A percentile compares a stretch with the other conserved stretches of the same genome.
These are phyloP conservation scores for Salix caprea DNA, from an alignment of 345 rosid genomes.

Conservation along the genomic window DNA sequence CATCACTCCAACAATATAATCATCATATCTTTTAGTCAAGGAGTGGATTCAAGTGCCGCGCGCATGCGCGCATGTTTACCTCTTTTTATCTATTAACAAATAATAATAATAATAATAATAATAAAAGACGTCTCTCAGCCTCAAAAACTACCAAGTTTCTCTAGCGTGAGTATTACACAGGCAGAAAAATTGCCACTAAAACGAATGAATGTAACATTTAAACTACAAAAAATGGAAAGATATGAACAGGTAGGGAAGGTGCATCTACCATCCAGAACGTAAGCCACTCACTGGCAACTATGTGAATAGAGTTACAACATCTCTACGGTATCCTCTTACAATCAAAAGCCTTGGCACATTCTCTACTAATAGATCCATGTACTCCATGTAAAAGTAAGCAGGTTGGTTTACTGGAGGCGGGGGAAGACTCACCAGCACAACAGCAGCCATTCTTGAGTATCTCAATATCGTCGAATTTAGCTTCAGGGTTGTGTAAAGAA, in stretches of 20 bases:
- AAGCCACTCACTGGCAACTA: constrained; percentile 26
- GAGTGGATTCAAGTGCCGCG: too few relatives aligned
- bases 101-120: too few relatives aligned
- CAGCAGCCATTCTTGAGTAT: constrained; percentile 86
- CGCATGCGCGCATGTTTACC: too few relatives aligned
- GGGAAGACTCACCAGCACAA: constrained; percentile 84
- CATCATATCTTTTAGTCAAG: too few relatives aligned
- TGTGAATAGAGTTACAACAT: constrained; percentile 94
- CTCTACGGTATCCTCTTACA: constrained; percentile 96
- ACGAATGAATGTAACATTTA: constrained; percentile 35
- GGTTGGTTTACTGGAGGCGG: constrained; percentile 78
- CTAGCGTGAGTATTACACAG: neutral
- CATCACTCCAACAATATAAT: too few relatives aligned
- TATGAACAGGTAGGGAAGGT: constrained; percentile 22
- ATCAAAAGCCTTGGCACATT: constrained; percentile 90
- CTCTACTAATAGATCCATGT: constrained; percentile 95
- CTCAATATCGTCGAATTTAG: constrained; percentile 73
- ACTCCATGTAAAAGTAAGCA: constrained; percentile 95
- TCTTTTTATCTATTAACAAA: too few relatives aligned
- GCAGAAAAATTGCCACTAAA: constrained; percentile 2
- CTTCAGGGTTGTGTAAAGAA: constrained; percentile 73
- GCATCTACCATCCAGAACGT: constrained; percentile 2
- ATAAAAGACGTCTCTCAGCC: neutral
- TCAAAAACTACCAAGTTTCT: neutral
- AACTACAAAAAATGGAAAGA: constrained; percentile 13